Conservation (phyloP, 805 yeast genomes). For the Saccharomyces jurei region DNA sequence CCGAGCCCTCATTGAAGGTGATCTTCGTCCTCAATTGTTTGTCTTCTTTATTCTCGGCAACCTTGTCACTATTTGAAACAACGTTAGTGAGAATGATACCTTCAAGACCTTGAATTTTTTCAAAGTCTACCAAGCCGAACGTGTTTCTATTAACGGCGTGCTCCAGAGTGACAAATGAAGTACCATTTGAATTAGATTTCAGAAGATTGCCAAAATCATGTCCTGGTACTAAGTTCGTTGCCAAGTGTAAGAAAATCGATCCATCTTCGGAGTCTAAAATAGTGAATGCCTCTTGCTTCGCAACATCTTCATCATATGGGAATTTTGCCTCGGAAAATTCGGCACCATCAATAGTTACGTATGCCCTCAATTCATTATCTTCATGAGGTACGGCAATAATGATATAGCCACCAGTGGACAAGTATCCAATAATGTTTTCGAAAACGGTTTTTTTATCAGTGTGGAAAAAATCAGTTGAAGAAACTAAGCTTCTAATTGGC, state of each 20-base stretch:
- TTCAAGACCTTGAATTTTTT: slow-evolving; percentile 71
- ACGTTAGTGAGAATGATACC: slow-evolving; percentile 73
- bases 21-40: slow-evolving; percentile 66
- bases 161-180: slow-evolving; percentile 65
- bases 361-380: slow-evolving; percentile 51
- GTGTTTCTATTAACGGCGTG: slow-evolving; percentile 66
- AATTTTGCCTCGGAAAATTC: slow-evolving; percentile 71
- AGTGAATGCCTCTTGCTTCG: slow-evolving; percentile 65
- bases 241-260: slow-evolving; percentile 75
- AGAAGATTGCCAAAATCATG: slow-evolving; percentile 69
- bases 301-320: slow-evolving; percentile 56
- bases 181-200: slow-evolving; percentile 88
- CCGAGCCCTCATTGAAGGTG: slow-evolving; percentile 86
- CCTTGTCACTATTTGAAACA: slow-evolving; percentile 49
- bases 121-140: slow-evolving; percentile 80
- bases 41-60: slow-evolving; percentile 29
- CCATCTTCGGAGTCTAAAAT: slow-evolving; percentile 64
- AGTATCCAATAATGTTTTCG: slow-evolving; percentile 62
- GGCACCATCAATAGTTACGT: slow-evolving; percentile 70
- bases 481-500: slow-evolving; percentile 30
- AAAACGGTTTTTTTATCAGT: slow-evolving; percentile 36
- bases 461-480: slow-evolving; percentile 49
- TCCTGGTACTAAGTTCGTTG: slow-evolving; percentile 45
- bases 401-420: slow-evolving; percentile 60
- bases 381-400: slow-evolving; percentile 59